Evolutionary conservation across 148 eudicot species (phyloP).

Genomic region (Simmondsia chinensis): DNA sequence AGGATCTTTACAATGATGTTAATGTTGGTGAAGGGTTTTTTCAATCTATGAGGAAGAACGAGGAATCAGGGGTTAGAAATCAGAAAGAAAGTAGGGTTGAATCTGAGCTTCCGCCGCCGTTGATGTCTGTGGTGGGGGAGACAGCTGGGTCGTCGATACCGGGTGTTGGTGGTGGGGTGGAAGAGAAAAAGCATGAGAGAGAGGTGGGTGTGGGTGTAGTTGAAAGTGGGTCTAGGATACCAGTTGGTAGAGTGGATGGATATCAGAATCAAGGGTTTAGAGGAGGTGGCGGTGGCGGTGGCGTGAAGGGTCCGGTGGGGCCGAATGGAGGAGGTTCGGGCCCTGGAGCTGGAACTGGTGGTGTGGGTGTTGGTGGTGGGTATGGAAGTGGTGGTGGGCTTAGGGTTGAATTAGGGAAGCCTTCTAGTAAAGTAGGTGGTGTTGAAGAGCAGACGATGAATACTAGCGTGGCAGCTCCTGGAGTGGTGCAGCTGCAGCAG

Average conservation of each 20-base stretch:
- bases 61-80: slow-evolving; percentile 31
- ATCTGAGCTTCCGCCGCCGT: slow-evolving; percentile 9
- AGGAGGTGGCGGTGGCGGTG: slow-evolving; percentile 20
- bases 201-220: slow-evolving; percentile 11
- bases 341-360: slow-evolving; percentile 5
- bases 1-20: slow-evolving; percentile 82
- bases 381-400: slow-evolving; percentile 32
- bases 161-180: slow-evolving; percentile 21
- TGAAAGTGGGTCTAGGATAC: slow-evolving; percentile 13
- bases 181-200: slow-evolving; percentile 24
- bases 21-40: slow-evolving; percentile 78
- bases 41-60: slow-evolving; percentile 46
- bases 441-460: slow-evolving; percentile 30
- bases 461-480: slow-evolving; percentile 21
- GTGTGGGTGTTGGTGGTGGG: slow-evolving; percentile 18
- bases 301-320: slow-evolving; percentile 9
- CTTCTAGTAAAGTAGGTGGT: slow-evolving; percentile 30
- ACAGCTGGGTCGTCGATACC: slow-evolving; percentile 11
- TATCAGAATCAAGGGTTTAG: slow-evolving; percentile 34
- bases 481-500: slow-evolving; percentile 26
- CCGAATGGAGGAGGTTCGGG: slow-evolving; percentile 20
- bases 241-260: slow-evolving; percentile 24
- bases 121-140: slow-evolving; percentile 11
- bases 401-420: slow-evolving; percentile 52
- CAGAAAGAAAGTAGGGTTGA: slow-evolving; percentile 28